A percentile compares a stretch with the other conserved stretches of the same genome.
Evolutionary conservation across 148 eudicot genomes (phyloP).

Genomic region (Cornus suecica): DNA sequence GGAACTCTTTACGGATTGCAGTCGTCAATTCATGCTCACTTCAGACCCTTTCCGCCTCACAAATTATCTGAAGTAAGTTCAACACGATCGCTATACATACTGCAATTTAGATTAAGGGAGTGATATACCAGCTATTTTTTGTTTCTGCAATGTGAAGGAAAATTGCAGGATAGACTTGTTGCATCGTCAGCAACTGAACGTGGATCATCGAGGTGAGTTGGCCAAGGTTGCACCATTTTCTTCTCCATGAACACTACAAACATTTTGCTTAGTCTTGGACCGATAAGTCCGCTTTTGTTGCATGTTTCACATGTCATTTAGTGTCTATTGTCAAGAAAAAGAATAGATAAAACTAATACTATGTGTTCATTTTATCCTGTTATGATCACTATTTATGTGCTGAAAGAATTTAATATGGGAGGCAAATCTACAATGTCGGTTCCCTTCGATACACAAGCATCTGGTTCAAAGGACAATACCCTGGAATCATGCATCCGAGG

Average conservation of each 20-base stretch:
- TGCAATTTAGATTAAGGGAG: background rate
- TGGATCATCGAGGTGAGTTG: constrained; percentile 36
- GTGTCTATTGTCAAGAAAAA: background rate
- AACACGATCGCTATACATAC: background rate
- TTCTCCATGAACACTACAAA: background rate
- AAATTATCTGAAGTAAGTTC: constrained; percentile 37
- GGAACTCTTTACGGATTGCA: constrained; percentile 30
- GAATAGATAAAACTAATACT: background rate
- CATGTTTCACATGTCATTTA: background rate
- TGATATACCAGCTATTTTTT: background rate
- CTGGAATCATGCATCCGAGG: constrained; percentile 13
- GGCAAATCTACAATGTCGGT: constrained; percentile 13
- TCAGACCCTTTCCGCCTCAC: constrained; percentile 27
- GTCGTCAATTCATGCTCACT: constrained; percentile 26
- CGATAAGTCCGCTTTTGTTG: background rate
- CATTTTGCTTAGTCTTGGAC: background rate
- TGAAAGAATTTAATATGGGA: constrained; percentile 10
- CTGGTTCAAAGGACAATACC: constrained; percentile 8
- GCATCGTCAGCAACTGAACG: constrained; percentile 23
- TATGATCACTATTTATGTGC: background rate
- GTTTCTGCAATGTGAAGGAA: constrained; percentile 26
- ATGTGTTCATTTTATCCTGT: background rate
- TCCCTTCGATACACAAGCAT: constrained; percentile 16
- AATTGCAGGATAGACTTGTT: constrained; percentile 30
- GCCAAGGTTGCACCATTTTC: background rate